phyloP scores from a whole-genome alignment of 2,329 filamentous ascomycete genomes.

The Cladosporium colombiae region DNA sequence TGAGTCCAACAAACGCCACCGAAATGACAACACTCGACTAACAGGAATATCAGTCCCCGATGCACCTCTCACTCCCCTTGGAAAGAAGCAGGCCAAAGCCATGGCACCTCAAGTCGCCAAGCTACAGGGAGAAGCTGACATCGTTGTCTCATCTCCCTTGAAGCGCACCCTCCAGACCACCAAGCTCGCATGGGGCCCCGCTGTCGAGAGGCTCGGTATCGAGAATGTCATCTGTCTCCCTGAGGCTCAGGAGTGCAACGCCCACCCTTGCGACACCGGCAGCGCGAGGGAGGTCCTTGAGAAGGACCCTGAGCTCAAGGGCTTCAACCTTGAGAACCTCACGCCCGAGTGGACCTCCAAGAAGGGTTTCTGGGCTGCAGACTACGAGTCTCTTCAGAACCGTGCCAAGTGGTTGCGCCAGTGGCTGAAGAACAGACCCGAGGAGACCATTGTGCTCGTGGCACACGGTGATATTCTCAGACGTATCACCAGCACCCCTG shows the following conservation, averaged over 20 bases:
- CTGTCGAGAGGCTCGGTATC: constrained; percentile 31
- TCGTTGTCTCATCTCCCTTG: constrained; percentile 36
- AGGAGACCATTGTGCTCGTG: constrained; percentile 37
- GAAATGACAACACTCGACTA: background rate
- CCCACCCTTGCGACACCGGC: constrained; percentile 36
- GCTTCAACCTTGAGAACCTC: constrained; percentile 32
- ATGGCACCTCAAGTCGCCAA: constrained; percentile 30
- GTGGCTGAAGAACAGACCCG: constrained; percentile 34
- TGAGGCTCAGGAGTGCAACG: constrained; percentile 38
- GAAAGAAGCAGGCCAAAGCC: constrained; percentile 37
- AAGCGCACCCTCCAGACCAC: constrained; percentile 38
- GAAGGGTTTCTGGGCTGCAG: constrained; percentile 33
- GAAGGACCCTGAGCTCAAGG: constrained; percentile 31
- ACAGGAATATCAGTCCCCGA: constrained; percentile 31
- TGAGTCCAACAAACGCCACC: constrained; percentile 22
- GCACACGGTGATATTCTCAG: constrained; percentile 38
- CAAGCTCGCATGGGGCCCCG: constrained; percentile 32
- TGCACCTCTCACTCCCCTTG: constrained; percentile 36
- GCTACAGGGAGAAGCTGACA: constrained; percentile 31
- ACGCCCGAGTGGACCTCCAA: constrained; percentile 37
- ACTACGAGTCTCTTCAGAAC: constrained; percentile 24
- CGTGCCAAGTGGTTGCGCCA: constrained; percentile 35
- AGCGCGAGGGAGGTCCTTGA: constrained; percentile 29
- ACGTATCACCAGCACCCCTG: constrained; percentile 29
- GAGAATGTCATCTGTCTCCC: constrained; percentile 34